Evolutionary conservation across 345 rosid genomes (phyloP), one percentile per base, ranked within the genome.

Genomic region (Clarkia xantiana): DNA sequence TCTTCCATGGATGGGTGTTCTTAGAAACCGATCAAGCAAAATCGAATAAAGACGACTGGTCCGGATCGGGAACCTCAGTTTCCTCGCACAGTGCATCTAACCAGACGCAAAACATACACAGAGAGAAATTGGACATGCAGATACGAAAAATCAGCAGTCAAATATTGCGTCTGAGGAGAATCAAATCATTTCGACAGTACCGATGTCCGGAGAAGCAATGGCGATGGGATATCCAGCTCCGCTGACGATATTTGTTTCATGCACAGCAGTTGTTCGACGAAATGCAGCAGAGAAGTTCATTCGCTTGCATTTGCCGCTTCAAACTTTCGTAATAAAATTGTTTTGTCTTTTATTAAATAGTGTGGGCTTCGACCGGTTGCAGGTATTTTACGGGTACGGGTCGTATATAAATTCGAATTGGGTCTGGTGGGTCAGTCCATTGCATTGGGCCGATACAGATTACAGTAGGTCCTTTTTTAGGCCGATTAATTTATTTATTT

Each of bases 81-180:
- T 58, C 53, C 62, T 49, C 10, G 49, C 14, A 14, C 46, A 49
- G 14, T 49, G 42, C 62, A 58, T 58, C 16, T 45, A 49, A 47
- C 41, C 38, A 13, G 58, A 23, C 18, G 7, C 29, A 15, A 29
- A 19, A 25, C 17, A 25, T 15, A 23, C 50, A 8, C 22, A 39
- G 20, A 54, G n/a, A 18, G 0, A 38, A n/a, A 1, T n/a, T 14
- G 3, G 20, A 0, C n/a, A 49, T 0, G 53, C 18, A 38, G 3
- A 49, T 23, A 9, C 10, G 41, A 5, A 49, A 19, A 3, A 3
- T 14, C 11, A 4, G 7, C 19, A 29, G 9, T 29, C 36, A 29
- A 29, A 29, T 29, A 5, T 29, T 29, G 7, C 8, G 2, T 17
- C 18, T 18, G 49, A 13, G 11, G 29, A 10, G 8, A 5, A 12